Evolutionary conservation across 139 green algal species (phyloP), one percentile per base, ranked within the genome.

Genomic region (Tetradesmus lagerheimii): DNA sequence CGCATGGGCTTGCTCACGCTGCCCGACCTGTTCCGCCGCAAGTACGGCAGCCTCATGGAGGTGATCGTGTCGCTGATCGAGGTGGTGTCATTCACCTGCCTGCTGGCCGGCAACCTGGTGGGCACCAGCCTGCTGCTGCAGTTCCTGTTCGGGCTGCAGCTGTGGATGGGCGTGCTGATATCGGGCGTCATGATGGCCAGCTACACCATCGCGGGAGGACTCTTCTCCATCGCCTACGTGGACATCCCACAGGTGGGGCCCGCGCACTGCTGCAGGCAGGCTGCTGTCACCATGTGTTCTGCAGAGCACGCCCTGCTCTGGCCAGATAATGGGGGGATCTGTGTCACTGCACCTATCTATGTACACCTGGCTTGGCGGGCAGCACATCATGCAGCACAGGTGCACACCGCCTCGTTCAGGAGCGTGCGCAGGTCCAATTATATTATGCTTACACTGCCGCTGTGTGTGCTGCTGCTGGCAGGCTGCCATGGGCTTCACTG

Each of bases 51-150:
- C 8, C 50, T 90, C 4, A 77, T 87, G 80, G 91, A 94, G 87
- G 88, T 94, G 4, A 81, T 93, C 20, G 90, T 90, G 12, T 90
- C 81, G 0, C 31, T 89, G 47, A 89, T 91, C 50, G 57, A 80
- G 39, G 85, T 90, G 71, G 47, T 41, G 20, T 92, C 87, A 25
- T 94, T 94, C 87, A 90, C 81, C 29, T 92, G 83, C 45, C 66
- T 94, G 15, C 50, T 94, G 16, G 91, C 91, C 16, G 92, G 90
- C 71, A 94, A 94, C 90, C 78, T 94, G 11, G 92, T 94, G 1
- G 92, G 92, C 43, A 93, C 92, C 37, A 85, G 67, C 25, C 62
- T 88, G 43, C 87, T 94, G 50, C 83, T 94, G 41, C 45, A 89
- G 37, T 94, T 92, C 66, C 79, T 87, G 53, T 93, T 92, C 50